Percentiles rank a stretch among this genome's conserved stretches.
Conservation (phyloP, 192 early-diverging fungal genomes). For the Kickxella alabastrina region DNA sequence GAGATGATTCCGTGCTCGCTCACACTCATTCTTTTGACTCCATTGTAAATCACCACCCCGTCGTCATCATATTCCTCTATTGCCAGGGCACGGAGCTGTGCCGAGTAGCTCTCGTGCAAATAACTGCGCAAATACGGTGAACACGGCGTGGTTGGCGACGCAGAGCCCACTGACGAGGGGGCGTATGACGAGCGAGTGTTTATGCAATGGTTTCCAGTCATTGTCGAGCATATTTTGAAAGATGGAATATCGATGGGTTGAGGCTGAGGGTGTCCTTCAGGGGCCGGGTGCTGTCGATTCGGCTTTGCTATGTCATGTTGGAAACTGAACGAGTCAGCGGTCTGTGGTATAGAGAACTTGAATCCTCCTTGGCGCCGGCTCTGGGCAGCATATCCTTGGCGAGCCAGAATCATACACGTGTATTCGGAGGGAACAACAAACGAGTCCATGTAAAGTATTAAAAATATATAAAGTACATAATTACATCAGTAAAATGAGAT, state of each 20-base stretch:
- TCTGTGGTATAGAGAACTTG: not conserved
- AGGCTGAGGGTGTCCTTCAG: not conserved
- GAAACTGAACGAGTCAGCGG: not conserved
- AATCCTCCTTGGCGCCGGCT: conserved; percentile 16
- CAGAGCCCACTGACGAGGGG: conserved; percentile 9
- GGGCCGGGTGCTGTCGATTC: not conserved
- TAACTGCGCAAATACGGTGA: conserved; percentile 8
- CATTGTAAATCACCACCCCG: conserved; percentile 36
- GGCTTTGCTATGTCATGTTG: not conserved
- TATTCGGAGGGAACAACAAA: conserved; percentile 18
- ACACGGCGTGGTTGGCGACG: conserved; percentile 8
- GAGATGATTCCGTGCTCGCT: conserved; percentile 15
- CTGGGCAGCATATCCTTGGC: conserved; percentile 41
- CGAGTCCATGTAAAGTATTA: conserved; percentile 32
- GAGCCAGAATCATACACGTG: conserved; percentile 25
- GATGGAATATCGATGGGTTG: conserved; percentile 11
- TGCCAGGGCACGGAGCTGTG: conserved; percentile 4
- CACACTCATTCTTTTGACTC: conserved; percentile 36
- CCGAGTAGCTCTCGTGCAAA: conserved; percentile 24
- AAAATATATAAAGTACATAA: not conserved
- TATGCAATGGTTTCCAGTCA: not conserved
- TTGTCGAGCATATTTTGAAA: not conserved
- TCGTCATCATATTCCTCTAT: conserved; percentile 45
- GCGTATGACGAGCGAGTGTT: conserved; percentile 10
- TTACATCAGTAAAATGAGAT: too few relatives aligned